Base-by-base conservation (phyloP, 805 yeast species). In the Metschnikowia lachancei region DNA sequence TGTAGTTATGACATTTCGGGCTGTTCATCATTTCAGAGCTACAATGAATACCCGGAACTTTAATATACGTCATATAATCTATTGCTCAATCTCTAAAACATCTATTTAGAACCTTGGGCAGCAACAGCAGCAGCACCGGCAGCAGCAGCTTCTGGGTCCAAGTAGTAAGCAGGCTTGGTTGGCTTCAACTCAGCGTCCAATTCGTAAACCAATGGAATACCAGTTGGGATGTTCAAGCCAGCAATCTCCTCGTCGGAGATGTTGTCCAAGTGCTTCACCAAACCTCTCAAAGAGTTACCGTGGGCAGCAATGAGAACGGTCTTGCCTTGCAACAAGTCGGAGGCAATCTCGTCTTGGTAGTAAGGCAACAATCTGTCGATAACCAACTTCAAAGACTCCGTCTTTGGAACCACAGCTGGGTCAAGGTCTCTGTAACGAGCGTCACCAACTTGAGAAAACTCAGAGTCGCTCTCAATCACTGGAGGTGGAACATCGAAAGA, bases 91-190 rank as follows among this genome's bases (percentile, higher is more conserved):
- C 4, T 40, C 28, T 10, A 20, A 34, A 17, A 67, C 22, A 26
- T 18, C 58, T 69, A 68, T 66, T 71, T 71, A 31, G 69, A 57
- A 35, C 98, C 98, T 78, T 91, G 98, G 63, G 88, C 88, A 63
- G 97, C 98, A 62, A 91, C 98, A 51, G 97, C 97, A 66, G 97
- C 97, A 58, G 97, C 98, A 80, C 98, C 98, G 46, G 97, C 97
- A 56, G 91, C 96, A 65, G 98, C 98, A 65, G 97, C 98, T 78
- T 89, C 97, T 64, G 98, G 98, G 77, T 91, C 98, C 75, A 91
- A 85, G 84, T 91, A 91, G 82, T 91, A 89, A 61, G 95, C 83
- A 60, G 89, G 86, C 83, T 90, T 90, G 67, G 84, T 77, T 75
- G 97, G 97, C 75, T 82, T 81, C 75, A 91, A 82, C 64, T 80